Evolutionary conservation across 106 monocot species (phyloP), one percentile per base, ranked within the genome.

Genomic region (Posidonia australis): DNA sequence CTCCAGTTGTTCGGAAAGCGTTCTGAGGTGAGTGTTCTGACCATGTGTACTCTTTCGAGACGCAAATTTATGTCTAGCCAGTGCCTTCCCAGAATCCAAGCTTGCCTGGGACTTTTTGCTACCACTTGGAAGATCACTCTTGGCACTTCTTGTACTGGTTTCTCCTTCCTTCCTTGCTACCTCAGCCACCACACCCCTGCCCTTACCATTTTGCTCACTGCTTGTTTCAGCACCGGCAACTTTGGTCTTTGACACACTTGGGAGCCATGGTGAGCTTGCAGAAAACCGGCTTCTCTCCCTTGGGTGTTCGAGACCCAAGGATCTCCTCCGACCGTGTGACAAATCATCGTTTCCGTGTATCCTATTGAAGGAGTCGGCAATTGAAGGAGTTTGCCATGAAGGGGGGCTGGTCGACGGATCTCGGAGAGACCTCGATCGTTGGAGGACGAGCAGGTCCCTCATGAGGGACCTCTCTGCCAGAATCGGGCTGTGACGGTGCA

Each of bases 361-460:
- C 63, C 56, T 64, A 20, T 28, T 65, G 29, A 66, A 65, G 27
- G 66, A 18, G 44, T 44, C 51, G 30, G 68, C 59, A 3, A 66
- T 60, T 25, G 62, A 78, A 58, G 88, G 85, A 13, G 93, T 85
- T 54, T 74, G 65, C 83, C 85, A 89, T 1, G 86, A 77, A 9
- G 81, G 77, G 16, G 92, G 87, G 42, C 86, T 86, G 22, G 86
- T 82, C 17, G 89, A 89, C 13, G 93, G 93, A 63, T 94, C 93
- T 60, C 86, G 59, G 32, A 94, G 84, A 23, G 93, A 89, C 57
- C 75, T 78, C 22, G 93, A 94, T 48, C 80, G 63, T 84, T 89
- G 89, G 16, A 94, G 79, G 60, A 72, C 61, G 22, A 82, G 65
- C 9, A 94, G 83, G 70, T 94, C 89, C 64, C 89, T 81, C 73